A percentile compares a stretch with the other conserved stretches of the same genome.
Conservation (phyloP, 345 rosid species). For the Rhodamnia argentea region DNA sequence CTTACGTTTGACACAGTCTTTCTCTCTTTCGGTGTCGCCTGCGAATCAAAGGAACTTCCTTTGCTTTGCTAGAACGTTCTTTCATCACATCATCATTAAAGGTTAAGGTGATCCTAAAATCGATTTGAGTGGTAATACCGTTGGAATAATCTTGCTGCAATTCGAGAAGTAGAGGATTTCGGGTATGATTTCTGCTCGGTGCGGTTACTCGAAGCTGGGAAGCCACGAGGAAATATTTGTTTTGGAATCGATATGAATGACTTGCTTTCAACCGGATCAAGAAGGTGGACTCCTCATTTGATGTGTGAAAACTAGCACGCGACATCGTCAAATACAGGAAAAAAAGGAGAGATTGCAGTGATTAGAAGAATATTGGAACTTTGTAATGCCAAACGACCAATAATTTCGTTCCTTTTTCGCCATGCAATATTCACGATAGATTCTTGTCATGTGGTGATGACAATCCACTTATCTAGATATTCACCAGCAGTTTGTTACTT, state of each 20-base stretch:
- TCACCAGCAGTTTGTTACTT: too few relatives aligned
- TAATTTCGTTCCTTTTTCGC: not conserved
- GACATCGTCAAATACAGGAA: not conserved
- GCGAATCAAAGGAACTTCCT: not conserved
- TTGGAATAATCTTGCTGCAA: not conserved
- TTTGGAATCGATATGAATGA: not conserved
- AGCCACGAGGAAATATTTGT: not conserved
- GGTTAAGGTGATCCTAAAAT: not conserved
- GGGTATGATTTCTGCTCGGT: not conserved
- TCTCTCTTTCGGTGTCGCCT: not conserved
- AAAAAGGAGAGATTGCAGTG: not conserved
- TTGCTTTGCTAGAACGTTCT: not conserved
- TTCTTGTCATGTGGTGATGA: too few relatives aligned
- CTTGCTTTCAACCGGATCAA: not conserved
- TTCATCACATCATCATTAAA: not conserved
- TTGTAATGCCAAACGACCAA: not conserved
- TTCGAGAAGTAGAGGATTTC: not conserved
- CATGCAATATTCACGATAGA: not conserved
- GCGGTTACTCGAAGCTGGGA: not conserved
- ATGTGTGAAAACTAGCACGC: not conserved
- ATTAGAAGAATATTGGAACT: not conserved
- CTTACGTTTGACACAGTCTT: not conserved
- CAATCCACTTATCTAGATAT: too few relatives aligned
- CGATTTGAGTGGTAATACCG: not conserved
- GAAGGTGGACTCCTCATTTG: not conserved